These are phyloP conservation scores for Setomelanomma holmii DNA, from an alignment of 2,329 filamentous ascomycete species.

Conservation along the genomic window DNA sequence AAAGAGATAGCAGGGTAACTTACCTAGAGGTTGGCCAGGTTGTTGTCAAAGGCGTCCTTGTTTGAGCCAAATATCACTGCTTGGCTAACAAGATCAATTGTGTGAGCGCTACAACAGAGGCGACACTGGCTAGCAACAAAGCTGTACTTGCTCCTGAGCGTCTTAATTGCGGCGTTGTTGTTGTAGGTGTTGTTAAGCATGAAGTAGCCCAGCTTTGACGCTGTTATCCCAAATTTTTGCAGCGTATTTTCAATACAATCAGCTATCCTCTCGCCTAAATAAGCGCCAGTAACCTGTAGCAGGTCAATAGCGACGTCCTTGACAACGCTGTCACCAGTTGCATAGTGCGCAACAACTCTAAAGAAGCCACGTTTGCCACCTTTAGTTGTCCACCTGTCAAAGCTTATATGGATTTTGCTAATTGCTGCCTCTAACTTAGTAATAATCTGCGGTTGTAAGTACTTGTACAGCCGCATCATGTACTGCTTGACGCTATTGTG, in stretches of 20 bases:
- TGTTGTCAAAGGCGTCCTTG: not conserved
- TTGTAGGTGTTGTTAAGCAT: too few species aligned
- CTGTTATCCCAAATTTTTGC: not conserved
- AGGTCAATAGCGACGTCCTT: conserved; percentile 7
- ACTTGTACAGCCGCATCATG: not conserved
- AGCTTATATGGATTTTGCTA: too few species aligned
- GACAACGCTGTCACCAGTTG: not conserved
- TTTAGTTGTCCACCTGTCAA: too few species aligned
- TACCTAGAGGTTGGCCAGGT: not conserved
- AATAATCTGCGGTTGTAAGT: not conserved
- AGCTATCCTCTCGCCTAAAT: conserved; percentile 8
- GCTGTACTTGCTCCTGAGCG: not conserved
- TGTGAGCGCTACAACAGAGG: conserved; percentile 1
- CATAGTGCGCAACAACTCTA: too few species aligned
- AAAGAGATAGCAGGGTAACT: too few species aligned
- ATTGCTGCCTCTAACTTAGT: not conserved
- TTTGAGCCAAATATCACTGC: too few species aligned
- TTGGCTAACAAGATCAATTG: conserved; percentile 1
- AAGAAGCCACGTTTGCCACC: too few species aligned
- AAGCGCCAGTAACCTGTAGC: conserved; percentile 4
- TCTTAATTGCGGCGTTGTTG: not conserved
- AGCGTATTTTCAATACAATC: conserved; percentile 1
- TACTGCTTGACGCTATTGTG: not conserved
- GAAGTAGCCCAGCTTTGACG: too few species aligned
- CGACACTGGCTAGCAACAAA: not conserved